phyloP scores from a whole-genome alignment of 345 rosid species.

The Pseudoturritis turrita region DNA sequence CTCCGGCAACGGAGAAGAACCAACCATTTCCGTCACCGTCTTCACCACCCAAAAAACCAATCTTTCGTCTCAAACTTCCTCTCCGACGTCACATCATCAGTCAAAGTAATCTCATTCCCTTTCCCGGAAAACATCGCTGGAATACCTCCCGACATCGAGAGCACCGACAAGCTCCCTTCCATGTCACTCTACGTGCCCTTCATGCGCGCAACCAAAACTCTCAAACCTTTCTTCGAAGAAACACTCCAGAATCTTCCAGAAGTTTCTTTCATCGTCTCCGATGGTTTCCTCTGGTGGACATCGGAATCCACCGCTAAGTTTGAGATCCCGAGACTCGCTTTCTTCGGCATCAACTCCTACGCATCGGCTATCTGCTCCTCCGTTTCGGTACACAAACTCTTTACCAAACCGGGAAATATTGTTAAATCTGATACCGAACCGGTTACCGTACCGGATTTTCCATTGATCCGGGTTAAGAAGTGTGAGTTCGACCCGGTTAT shows the following conservation, averaged over 20 bases:
- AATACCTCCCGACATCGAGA: constrained; percentile 52
- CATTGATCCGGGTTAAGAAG: constrained; percentile 50
- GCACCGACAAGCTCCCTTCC: constrained; percentile 67
- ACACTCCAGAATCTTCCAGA: constrained; percentile 37
- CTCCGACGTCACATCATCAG: constrained; percentile 27
- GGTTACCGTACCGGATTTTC: constrained; percentile 43
- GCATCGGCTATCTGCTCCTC: neutral
- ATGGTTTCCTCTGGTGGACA: constrained; percentile 77
- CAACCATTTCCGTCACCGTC: constrained; percentile 26
- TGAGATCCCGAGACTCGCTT: constrained; percentile 48
- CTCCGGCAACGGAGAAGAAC: no score
- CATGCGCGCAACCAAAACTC: constrained; percentile 48
- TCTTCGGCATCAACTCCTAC: constrained; percentile 43
- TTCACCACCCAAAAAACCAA: constrained; percentile 66
- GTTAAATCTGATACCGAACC: constrained; percentile 38
- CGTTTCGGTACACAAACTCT: neutral
- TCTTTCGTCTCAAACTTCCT: constrained; percentile 48
- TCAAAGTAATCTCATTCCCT: constrained; percentile 43
- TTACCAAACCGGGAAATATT: constrained; percentile 3
- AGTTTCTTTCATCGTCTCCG: constrained; percentile 55
- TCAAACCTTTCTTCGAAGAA: constrained; percentile 52
- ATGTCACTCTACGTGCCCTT: constrained; percentile 48
- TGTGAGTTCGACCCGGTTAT: constrained; percentile 27
- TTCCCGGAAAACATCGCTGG: constrained; percentile 46
- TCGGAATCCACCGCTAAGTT: constrained; percentile 49